Percentiles rank a stretch among this genome's conserved stretches.
Evolutionary conservation across 192 early-diverging fungal species (phyloP).

Genomic region (Coemansia reversa): DNA sequence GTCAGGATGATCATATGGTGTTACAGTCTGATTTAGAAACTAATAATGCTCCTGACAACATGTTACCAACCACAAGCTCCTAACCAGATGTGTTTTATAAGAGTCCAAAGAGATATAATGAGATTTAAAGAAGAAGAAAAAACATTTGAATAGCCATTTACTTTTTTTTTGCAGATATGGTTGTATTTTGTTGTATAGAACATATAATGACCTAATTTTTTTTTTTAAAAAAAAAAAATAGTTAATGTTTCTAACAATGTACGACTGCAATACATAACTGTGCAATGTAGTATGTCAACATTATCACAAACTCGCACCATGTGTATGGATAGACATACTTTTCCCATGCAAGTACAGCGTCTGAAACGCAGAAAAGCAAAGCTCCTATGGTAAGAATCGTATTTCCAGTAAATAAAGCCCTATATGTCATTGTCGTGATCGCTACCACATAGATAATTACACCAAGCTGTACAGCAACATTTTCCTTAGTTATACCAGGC

Average conservation of each 20-base stretch:
- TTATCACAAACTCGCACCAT: slow-evolving; percentile 43
- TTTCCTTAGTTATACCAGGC: slow-evolving; percentile 26
- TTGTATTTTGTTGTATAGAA: slow-evolving; percentile 5
- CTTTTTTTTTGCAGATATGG: slow-evolving; percentile 1
- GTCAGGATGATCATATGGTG: slow-evolving; percentile 66
- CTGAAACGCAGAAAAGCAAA: slow-evolving; percentile 46
- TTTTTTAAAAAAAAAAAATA: not conserved
- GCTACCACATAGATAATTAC: slow-evolving; percentile 34
- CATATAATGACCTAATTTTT: not conserved
- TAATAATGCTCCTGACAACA: not conserved
- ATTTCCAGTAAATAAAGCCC: slow-evolving; percentile 29
- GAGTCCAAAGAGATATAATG: not conserved
- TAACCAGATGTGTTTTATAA: slow-evolving; percentile 5
- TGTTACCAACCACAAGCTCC: not conserved
- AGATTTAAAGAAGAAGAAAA: not conserved
- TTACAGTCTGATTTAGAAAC: slow-evolving; percentile 30
- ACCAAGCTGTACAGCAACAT: slow-evolving; percentile 28
- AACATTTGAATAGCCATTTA: not conserved
- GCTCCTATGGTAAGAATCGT: slow-evolving; percentile 23
- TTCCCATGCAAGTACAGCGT: slow-evolving; percentile 45
- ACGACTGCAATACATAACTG: slow-evolving; percentile 46
- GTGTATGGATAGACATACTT: slow-evolving; percentile 22
- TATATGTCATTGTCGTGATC: slow-evolving; percentile 40
- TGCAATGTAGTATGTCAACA: slow-evolving; percentile 49
- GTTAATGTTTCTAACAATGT: slow-evolving; percentile 7